phyloP scores from a whole-genome alignment of 305 asterid species.

The Fraxinus floribunda region DNA sequence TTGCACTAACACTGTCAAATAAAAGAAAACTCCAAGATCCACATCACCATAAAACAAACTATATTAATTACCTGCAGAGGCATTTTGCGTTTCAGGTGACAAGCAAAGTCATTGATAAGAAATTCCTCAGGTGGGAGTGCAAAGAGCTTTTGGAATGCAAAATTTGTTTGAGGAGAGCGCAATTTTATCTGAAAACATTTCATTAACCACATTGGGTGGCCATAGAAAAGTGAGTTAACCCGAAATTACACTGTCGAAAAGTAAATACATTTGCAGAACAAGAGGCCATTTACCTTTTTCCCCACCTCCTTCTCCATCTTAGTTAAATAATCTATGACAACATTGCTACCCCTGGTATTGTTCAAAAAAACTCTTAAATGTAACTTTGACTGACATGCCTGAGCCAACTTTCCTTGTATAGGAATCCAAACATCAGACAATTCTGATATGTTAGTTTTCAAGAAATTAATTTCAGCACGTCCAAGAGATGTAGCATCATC shows the following conservation, averaged over 20 bases:
- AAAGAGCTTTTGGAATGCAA: slow-evolving; percentile 95
- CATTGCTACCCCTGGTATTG: slow-evolving; percentile 68
- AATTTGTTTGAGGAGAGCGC: slow-evolving; percentile 96
- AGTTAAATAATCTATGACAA: slow-evolving; percentile 68
- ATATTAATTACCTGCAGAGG: slow-evolving; percentile 77
- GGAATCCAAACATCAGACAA: slow-evolving; percentile 89
- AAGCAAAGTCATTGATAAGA: slow-evolving; percentile 89
- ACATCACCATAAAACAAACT: slow-evolving; percentile 8
- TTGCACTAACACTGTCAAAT: not conserved
- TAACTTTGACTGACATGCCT: slow-evolving; percentile 93
- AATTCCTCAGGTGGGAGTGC: slow-evolving; percentile 91
- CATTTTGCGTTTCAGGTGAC: slow-evolving; percentile 96
- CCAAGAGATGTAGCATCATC: slow-evolving; percentile 91
- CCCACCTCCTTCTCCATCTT: slow-evolving; percentile 99
- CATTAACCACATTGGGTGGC: slow-evolving; percentile 20
- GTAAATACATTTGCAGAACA: slow-evolving; percentile 22
- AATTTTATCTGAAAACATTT: slow-evolving; percentile 56
- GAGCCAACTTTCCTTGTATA: slow-evolving; percentile 88
- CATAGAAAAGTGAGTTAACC: slow-evolving; percentile 14
- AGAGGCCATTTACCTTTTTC: slow-evolving; percentile 62
- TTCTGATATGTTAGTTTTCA: slow-evolving; percentile 72
- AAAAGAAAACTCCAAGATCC: not conserved
- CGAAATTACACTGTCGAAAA: slow-evolving; percentile 6
- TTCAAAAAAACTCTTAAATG: slow-evolving; percentile 89
- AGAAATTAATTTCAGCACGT: slow-evolving; percentile 72